These are phyloP conservation scores for Entelexis sorbosivorans DNA, from an alignment of 1,139 yeast species.

Conservation along the genomic window DNA sequence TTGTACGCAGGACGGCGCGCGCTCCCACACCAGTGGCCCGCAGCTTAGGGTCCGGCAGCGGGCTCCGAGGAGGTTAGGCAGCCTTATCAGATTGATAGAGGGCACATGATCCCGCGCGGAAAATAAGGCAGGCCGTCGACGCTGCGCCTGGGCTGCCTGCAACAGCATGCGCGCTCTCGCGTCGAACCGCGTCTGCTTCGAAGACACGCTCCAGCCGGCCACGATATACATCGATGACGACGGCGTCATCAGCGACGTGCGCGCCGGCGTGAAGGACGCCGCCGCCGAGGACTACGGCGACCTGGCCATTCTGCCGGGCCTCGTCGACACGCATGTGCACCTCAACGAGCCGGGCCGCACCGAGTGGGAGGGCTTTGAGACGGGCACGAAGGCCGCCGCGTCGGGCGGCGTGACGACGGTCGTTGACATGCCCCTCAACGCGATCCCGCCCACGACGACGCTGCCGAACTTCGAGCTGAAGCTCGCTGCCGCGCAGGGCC, in stretches of 20 bases:
- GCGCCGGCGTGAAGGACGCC: conserved; percentile 7
- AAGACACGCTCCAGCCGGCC: conserved; percentile 45
- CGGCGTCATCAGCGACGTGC: conserved; percentile 53
- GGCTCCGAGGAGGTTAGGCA: neutral
- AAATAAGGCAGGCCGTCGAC: neutral
- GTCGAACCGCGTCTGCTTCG: conserved; percentile 52
- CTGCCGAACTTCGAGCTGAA: conserved; percentile 62
- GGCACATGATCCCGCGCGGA: neutral
- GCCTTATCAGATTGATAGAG: conserved; percentile 4
- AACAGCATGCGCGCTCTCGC: conserved; percentile 32
- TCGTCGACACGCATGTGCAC: conserved; percentile 89
- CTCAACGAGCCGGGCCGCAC: conserved; percentile 83
- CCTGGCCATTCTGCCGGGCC: conserved; percentile 65
- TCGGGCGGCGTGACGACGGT: conserved; percentile 94
- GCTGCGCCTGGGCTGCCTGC: neutral
- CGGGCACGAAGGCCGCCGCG: conserved; percentile 87
- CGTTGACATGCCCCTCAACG: conserved; percentile 93
- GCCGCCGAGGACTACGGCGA: conserved; percentile 43
- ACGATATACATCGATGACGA: conserved; percentile 41
- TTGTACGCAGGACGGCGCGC: too few species aligned
- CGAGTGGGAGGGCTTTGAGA: conserved; percentile 91
- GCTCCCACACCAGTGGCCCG: too few species aligned
- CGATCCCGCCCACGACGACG: conserved; percentile 89
- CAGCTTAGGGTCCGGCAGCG: neutral
- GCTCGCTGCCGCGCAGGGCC: conserved; percentile 63